phyloP scores from a whole-genome alignment of 176 grass and related monocot species.

The Phragmites australis region DNA sequence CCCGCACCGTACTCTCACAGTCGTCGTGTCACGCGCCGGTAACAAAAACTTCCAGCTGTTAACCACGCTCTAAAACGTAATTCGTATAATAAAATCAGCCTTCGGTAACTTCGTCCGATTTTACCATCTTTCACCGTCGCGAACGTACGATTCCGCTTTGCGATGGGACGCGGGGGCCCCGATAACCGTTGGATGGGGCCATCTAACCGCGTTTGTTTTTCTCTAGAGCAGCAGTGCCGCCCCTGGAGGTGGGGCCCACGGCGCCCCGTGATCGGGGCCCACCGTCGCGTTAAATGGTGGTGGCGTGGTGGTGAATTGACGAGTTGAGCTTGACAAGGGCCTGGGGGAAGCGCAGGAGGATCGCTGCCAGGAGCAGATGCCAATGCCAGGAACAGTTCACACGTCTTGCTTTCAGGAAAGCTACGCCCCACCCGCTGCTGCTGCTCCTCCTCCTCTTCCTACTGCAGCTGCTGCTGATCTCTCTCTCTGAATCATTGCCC shows the following conservation, averaged over 20 bases:
- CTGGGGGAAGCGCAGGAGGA: too few species aligned
- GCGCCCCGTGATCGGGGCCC: constrained; percentile 12
- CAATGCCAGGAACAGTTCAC: constrained; percentile 34
- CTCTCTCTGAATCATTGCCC: constrained; percentile 13
- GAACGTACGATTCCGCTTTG: neutral
- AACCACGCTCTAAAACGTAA: too few species aligned
- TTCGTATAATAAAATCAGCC: too few species aligned
- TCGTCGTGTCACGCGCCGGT: neutral
- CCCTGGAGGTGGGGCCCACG: too few species aligned
- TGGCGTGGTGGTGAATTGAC: neutral
- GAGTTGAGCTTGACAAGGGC: too few species aligned
- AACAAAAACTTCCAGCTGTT: too few species aligned
- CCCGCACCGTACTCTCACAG: too few species aligned
- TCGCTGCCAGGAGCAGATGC: neutral
- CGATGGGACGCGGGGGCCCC: neutral
- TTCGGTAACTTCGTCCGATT: too few species aligned
- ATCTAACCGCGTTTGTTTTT: neutral
- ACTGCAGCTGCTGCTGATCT: neutral
- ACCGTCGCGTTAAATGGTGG: neutral
- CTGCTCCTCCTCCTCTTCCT: neutral
- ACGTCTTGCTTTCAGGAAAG: constrained; percentile 60
- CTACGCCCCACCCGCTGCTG: constrained; percentile 38
- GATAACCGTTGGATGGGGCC: neutral
- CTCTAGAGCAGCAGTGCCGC: too few species aligned
- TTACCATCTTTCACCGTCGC: too few species aligned